Evolutionary conservation across 192 early-diverging fungal genomes (phyloP).

Genomic region (Phlyctochytrium arcticum): DNA sequence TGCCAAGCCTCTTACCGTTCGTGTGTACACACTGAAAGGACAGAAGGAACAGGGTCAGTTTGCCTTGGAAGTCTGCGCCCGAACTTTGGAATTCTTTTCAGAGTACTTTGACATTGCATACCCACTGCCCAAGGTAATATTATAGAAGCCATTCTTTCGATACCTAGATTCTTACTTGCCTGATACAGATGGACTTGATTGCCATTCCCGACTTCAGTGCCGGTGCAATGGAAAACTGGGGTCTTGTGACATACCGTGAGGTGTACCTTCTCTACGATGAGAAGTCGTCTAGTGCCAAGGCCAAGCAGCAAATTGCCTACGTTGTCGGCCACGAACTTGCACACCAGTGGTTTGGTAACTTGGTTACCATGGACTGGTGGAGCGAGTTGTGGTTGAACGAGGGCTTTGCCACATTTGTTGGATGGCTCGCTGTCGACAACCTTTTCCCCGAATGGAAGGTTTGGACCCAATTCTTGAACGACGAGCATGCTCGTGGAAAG

Average conservation of each 20-base stretch:
- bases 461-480: slow-evolving; percentile 82
- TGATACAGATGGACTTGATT: slow-evolving; percentile 69
- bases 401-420: slow-evolving; percentile 96
- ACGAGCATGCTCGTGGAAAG: slow-evolving; percentile 73
- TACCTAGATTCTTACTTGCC: neutral
- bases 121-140: slow-evolving; percentile 75
- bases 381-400: slow-evolving; percentile 94
- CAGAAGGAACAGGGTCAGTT: slow-evolving; percentile 75
- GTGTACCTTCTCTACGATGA: slow-evolving; percentile 82
- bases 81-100: slow-evolving; percentile 80
- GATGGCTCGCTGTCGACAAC: slow-evolving; percentile 79
- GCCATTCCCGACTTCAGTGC: slow-evolving; percentile 92
- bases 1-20: slow-evolving; percentile 68
- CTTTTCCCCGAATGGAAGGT: slow-evolving; percentile 93
- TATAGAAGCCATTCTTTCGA: neutral
- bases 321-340: slow-evolving; percentile 90
- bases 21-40: slow-evolving; percentile 83
- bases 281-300: slow-evolving; percentile 63
- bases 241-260: slow-evolving; percentile 87
- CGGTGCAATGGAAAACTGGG: slow-evolving; percentile 97
- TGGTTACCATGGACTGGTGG: slow-evolving; percentile 98
- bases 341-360: slow-evolving; percentile 91
- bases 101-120: slow-evolving; percentile 84
- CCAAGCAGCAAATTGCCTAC: slow-evolving; percentile 82
- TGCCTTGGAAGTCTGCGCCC: slow-evolving; percentile 71